phyloP scores from a whole-genome alignment of 768 basidiomycete genomes.

The Termitomyces sp. region DNA sequence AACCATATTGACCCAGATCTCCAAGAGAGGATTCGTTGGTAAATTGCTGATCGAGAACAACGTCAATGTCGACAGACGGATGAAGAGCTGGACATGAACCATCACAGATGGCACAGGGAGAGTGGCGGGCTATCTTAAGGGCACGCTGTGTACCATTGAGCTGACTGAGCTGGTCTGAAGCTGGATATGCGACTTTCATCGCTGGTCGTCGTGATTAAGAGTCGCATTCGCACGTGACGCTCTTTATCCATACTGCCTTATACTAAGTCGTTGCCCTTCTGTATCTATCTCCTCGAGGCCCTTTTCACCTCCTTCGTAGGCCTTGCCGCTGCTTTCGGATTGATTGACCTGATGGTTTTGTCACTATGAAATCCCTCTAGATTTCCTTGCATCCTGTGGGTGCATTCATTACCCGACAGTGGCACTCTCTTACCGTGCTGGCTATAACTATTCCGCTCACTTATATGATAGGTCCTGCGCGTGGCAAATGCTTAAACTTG shows the following conservation, averaged over 20 bases:
- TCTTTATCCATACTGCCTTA: not conserved
- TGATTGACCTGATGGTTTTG: conserved; percentile 63
- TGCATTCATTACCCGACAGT: conserved; percentile 78
- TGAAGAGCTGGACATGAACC: conserved; percentile 63
- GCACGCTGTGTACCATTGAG: conserved; percentile 46
- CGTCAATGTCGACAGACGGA: conserved; percentile 51
- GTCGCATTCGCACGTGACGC: conserved; percentile 1
- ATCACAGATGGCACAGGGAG: conserved; percentile 59
- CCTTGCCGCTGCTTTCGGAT: conserved; percentile 19
- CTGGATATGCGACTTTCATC: conserved; percentile 69
- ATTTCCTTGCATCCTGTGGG: conserved; percentile 69
- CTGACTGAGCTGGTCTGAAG: conserved; percentile 41
- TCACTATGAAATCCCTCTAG: conserved; percentile 53
- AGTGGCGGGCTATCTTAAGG: conserved; percentile 82
- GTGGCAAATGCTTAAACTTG: conserved; percentile 76
- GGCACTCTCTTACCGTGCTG: conserved; percentile 49
- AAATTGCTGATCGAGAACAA: conserved; percentile 48
- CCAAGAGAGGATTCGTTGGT: conserved; percentile 44
- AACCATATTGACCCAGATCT: conserved; percentile 59
- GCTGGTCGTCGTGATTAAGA: not conserved
- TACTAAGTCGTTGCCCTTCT: conserved; percentile 1
- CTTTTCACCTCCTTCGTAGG: not conserved
- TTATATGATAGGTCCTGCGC: conserved; percentile 49
- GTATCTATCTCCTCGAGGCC: conserved; percentile 4
- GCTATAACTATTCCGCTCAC: not conserved